Evolutionary conservation across 2,329 filamentous ascomycete genomes (phyloP).

Genomic region (Drechslerella dactyloides): DNA sequence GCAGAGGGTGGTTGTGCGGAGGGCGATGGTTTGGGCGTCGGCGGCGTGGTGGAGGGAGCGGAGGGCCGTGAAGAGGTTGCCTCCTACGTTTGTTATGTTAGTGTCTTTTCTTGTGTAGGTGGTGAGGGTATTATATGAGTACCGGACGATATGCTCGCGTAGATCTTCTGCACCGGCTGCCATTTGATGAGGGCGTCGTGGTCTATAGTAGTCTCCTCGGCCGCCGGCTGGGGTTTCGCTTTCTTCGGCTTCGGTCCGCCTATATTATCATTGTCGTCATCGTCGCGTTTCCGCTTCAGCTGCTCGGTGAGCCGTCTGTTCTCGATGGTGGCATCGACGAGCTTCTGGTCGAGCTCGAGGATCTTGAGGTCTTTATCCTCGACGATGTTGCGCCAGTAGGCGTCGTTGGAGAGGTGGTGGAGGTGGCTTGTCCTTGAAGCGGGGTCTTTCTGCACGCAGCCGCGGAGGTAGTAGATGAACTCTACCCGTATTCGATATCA

Average conservation of each 20-base stretch:
- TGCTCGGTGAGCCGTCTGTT: slow-evolving; percentile 20
- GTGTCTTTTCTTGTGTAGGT: background rate
- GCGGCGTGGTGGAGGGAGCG: slow-evolving; percentile 31
- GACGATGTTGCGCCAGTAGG: slow-evolving; percentile 37
- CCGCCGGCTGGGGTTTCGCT: background rate
- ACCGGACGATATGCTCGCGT: too few relatives aligned
- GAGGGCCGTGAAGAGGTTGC: slow-evolving; percentile 21
- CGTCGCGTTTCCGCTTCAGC: slow-evolving; percentile 12
- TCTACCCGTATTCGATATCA: too few relatives aligned
- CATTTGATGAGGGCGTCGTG: slow-evolving; percentile 20
- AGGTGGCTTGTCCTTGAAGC: slow-evolving; percentile 3
- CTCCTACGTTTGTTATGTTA: background rate
- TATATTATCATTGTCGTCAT: background rate
- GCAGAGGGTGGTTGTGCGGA: slow-evolving; percentile 29
- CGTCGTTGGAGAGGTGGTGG: slow-evolving; percentile 21
- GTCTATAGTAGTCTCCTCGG: background rate
- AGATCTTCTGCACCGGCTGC: slow-evolving; percentile 23
- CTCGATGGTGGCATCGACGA: slow-evolving; percentile 27
- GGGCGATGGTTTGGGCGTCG: slow-evolving; percentile 12
- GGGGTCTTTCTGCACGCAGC: slow-evolving; percentile 25
- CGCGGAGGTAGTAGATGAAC: slow-evolving; percentile 43
- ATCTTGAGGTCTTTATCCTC: slow-evolving; percentile 38
- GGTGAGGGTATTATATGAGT: background rate
- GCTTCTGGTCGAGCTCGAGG: slow-evolving; percentile 30
- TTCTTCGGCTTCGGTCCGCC: slow-evolving; percentile 1